Evolutionary conservation across 768 basidiomycete species (phyloP).

Genomic region (Naganishia vishniacii): DNA sequence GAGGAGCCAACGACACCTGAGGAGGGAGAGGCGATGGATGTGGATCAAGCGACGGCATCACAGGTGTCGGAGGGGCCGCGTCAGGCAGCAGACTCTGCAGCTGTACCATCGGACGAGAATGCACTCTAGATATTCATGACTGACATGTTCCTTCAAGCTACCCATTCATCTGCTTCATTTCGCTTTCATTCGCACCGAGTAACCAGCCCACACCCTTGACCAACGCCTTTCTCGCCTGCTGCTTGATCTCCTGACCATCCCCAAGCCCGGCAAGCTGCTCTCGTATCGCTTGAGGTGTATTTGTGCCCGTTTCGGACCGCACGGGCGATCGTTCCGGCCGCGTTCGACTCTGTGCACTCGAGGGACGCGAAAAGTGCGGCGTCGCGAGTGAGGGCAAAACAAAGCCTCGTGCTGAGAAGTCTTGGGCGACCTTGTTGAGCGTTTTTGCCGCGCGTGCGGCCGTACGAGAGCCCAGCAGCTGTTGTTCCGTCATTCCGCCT

Average conservation of each 20-base stretch:
- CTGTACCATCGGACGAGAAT: not conserved
- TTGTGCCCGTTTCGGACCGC: constrained; percentile 13
- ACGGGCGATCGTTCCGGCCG: constrained; percentile 38
- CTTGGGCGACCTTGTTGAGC: constrained; percentile 27
- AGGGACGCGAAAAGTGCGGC: constrained; percentile 23
- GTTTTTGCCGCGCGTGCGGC: constrained; percentile 41
- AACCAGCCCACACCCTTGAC: constrained; percentile 94
- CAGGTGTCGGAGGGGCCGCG: not conserved
- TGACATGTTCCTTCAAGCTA: not conserved
- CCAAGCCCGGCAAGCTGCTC: constrained; percentile 32
- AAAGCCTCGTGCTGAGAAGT: constrained; percentile 14
- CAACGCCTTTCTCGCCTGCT: constrained; percentile 70
- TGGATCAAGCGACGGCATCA: not conserved
- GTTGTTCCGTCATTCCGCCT: constrained; percentile 15
- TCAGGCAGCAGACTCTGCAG: not conserved
- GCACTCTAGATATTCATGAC: not conserved
- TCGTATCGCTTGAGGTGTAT: constrained; percentile 30
- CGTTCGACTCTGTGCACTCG: constrained; percentile 44
- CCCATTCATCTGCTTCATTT: constrained; percentile 31
- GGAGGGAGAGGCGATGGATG: not conserved
- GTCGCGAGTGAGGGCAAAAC: constrained; percentile 8
- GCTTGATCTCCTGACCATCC: constrained; percentile 50
- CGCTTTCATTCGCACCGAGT: constrained; percentile 67
- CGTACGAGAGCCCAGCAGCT: constrained; percentile 41
- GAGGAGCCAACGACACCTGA: too few species aligned